A percentile compares a stretch with the other conserved stretches of the same genome.
phyloP scores from a whole-genome alignment of 345 rosid species.

The Hypericum androsaemum region DNA sequence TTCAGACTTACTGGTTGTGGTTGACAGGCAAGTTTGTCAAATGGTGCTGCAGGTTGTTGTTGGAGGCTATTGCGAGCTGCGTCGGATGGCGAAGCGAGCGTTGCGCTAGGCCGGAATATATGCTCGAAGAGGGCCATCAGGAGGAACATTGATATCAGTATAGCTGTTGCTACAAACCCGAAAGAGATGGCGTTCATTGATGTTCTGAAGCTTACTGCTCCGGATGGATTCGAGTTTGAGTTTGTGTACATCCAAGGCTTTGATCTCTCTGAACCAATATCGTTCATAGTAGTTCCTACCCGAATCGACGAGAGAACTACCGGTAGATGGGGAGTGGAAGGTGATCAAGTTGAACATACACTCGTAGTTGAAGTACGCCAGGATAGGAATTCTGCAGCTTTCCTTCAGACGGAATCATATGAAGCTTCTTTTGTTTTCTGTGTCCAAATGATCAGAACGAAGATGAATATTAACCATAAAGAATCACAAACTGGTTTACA shows the following conservation, averaged over 20 bases:
- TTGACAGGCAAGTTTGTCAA: slow-evolving; percentile 27
- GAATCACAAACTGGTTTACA: too few relatives aligned
- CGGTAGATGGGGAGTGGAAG: too few relatives aligned
- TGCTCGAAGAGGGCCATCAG: slow-evolving; percentile 94
- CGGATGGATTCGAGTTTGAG: slow-evolving; percentile 31
- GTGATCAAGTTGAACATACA: too few relatives aligned
- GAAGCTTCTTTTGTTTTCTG: too few relatives aligned
- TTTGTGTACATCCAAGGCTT: slow-evolving; percentile 51
- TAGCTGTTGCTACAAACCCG: slow-evolving; percentile 92
- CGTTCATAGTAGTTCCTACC: slow-evolving; percentile 21
- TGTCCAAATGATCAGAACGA: too few relatives aligned
- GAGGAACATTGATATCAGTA: slow-evolving; percentile 78
- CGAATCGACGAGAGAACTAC: too few relatives aligned
- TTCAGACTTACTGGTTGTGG: slow-evolving; percentile 40
- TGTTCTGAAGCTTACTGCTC: slow-evolving; percentile 34
- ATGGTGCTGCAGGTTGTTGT: slow-evolving; percentile 19
- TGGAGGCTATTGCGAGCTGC: slow-evolving; percentile 7
- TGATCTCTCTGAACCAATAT: slow-evolving; percentile 41
- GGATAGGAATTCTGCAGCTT: too few relatives aligned
- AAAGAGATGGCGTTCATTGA: slow-evolving; percentile 77
- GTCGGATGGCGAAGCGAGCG: slow-evolving; percentile 44
- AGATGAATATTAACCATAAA: too few relatives aligned
- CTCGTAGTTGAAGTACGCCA: too few relatives aligned
- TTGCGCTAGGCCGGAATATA: slow-evolving; percentile 56
- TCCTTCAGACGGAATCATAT: too few relatives aligned